Conservation (phyloP, 176 grass and related monocot genomes). For the Cenchrus fungigraminus region DNA sequence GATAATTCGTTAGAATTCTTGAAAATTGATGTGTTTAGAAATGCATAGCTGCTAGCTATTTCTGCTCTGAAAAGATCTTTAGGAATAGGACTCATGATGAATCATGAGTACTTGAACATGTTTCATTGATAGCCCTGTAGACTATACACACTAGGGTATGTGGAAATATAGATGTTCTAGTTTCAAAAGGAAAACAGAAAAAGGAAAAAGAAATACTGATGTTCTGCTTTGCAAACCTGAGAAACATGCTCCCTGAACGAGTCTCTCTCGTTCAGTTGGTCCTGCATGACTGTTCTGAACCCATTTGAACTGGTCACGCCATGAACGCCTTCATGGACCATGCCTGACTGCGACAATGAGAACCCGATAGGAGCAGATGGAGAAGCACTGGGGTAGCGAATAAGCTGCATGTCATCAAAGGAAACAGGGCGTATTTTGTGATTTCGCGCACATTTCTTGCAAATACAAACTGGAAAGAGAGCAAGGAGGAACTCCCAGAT, state of each 20-base stretch:
- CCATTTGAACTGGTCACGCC: conserved; percentile 41
- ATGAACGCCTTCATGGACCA: conserved; percentile 48
- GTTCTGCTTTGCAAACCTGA: conserved; percentile 45
- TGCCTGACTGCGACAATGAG: conserved; percentile 43
- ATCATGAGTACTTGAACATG: not conserved
- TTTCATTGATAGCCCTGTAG: not conserved
- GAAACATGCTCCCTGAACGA: conserved; percentile 42
- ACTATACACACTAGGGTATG: not conserved
- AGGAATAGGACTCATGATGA: not conserved
- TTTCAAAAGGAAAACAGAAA: not conserved
- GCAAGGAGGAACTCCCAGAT: not conserved
- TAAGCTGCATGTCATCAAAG: conserved; percentile 33
- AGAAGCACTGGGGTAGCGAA: conserved; percentile 39
- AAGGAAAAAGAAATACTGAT: not conserved
- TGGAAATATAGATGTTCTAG: not conserved
- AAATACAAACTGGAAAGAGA: not conserved
- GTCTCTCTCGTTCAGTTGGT: conserved; percentile 37
- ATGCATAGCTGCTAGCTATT: not conserved
- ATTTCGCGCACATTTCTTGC: not conserved
- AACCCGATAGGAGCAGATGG: conserved; percentile 56
- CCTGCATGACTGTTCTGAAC: conserved; percentile 45
- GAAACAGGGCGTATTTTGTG: not conserved
- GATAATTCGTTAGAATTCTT: not conserved
- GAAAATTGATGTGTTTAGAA: not conserved
- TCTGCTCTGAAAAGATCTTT: not conserved